These are phyloP conservation scores for Blastosporella zonata DNA, from an alignment of 1,284 basidiomycete species.

Conservation along the genomic window DNA sequence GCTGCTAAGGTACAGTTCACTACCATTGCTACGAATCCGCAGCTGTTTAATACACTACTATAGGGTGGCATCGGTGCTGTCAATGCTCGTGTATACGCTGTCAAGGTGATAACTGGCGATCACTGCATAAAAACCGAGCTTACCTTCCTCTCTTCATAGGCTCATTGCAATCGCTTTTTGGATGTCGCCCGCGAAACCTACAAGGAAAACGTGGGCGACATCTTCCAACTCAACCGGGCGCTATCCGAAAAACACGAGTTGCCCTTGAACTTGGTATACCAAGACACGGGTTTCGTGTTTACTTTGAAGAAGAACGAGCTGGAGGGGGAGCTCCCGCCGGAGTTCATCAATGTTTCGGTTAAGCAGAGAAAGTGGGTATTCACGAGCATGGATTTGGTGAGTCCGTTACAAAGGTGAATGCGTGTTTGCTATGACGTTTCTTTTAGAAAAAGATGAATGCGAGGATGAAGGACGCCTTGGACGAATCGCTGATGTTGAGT, in stretches of 20 bases:
- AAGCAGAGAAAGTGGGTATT: conserved; percentile 75
- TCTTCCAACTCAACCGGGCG: conserved; percentile 60
- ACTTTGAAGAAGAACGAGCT: conserved; percentile 64
- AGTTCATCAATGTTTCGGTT: conserved; percentile 66
- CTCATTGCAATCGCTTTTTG: conserved; percentile 77
- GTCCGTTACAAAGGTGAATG: conserved; percentile 20
- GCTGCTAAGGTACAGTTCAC: conserved; percentile 49
- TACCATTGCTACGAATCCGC: background rate
- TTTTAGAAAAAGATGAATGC: conserved; percentile 79
- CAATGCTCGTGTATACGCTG: conserved; percentile 81
- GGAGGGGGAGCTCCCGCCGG: conserved; percentile 60
- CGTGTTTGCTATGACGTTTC: background rate
- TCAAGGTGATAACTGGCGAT: conserved; percentile 48
- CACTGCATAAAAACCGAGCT: background rate
- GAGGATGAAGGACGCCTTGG: conserved; percentile 78
- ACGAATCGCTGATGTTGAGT: conserved; percentile 81
- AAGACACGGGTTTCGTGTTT: conserved; percentile 71
- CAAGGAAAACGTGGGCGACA: conserved; percentile 87
- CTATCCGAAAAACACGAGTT: conserved; percentile 62
- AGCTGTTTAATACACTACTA: background rate
- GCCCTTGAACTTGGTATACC: conserved; percentile 64
- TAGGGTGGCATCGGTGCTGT: conserved; percentile 68
- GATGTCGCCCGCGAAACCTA: conserved; percentile 92
- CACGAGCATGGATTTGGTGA: conserved; percentile 76
- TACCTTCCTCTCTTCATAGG: conserved; percentile 34